phyloP scores from a whole-genome alignment of 192 early-diverging fungal species.

The Dispira simplex region DNA sequence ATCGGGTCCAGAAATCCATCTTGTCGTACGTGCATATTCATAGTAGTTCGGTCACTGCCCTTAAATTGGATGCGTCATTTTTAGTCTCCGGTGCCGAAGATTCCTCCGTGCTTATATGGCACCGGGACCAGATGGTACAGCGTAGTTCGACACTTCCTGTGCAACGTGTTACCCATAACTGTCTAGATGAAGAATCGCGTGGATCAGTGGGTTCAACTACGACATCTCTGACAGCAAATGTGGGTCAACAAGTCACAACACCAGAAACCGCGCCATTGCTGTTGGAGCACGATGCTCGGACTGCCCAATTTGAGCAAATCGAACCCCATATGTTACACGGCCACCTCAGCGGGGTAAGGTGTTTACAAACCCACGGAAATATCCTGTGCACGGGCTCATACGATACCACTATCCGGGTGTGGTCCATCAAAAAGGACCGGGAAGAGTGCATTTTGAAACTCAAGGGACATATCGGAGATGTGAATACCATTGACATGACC shows the following conservation, averaged over 20 bases:
- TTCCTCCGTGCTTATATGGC: constrained; percentile 1
- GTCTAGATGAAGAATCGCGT: too few species aligned
- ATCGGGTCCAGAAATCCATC: background rate
- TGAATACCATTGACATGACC: constrained; percentile 3
- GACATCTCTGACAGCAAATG: too few species aligned
- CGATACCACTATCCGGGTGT: constrained; percentile 1
- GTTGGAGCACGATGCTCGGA: background rate
- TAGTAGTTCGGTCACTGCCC: constrained; percentile 1
- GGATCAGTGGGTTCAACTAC: too few species aligned
- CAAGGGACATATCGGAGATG: constrained; percentile 1
- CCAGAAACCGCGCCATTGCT: background rate
- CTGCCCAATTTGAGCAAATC: background rate
- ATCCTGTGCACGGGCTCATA: background rate
- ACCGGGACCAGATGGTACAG: background rate
- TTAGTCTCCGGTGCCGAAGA: background rate
- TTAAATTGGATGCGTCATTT: constrained; percentile 2
- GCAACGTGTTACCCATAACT: too few species aligned
- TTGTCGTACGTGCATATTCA: background rate
- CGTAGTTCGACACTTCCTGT: background rate
- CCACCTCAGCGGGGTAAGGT: background rate
- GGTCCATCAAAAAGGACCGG: background rate
- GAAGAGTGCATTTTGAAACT: constrained; percentile 1
- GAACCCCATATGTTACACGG: constrained; percentile 4
- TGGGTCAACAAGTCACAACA: background rate
- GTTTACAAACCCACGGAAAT: background rate